Evolutionary conservation across 2,329 filamentous ascomycete species (phyloP), one percentile per base, ranked within the genome.

Genomic region (Endothia cerciana): DNA sequence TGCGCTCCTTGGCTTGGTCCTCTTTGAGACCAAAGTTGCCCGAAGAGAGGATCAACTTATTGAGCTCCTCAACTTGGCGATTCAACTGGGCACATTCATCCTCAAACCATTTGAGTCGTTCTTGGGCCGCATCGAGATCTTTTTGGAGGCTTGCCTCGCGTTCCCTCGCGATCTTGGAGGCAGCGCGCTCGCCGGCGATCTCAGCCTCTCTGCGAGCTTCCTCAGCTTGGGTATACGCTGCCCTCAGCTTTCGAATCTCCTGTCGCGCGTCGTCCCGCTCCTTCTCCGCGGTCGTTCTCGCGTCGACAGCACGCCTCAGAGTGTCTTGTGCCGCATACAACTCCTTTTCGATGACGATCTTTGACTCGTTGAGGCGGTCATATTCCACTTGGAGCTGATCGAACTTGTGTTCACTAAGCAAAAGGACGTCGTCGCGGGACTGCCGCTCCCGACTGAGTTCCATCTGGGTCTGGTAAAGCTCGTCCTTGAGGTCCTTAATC

Each of bases 341-440:
- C 77, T 98, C 94, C 77, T 97, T 98, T 77, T 99, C 94, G 69
- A 99, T 97, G 57, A 89, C 97, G 72, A 97, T 97, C 78, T 99
- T 99, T 36, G 93, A 90, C 69, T 97, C 93, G 72, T 97, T 97
- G 41, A 98, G 83, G 41, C 88, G 87, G 60, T 96, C 90, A 71
- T 89, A 97, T 70, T 98, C 93, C 33, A 94, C 89, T 74, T 94
- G 90, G 67, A 99, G 82, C 60, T 90, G 87, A 55, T 91, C 84
- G 72, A 90, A 92, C 75, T 95, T 96, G 79, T 97, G 94, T 71
- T 97, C 93, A 4, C 92, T 89, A 65, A 98, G 89, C 71, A 97
- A 87, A 69, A 94, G 89, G 33, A 97, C 93, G 74, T 99, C 95
- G 71, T 97, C 94, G 65, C 95, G 88, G 19, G 94, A 98, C 77